phyloP scores from a whole-genome alignment of 2,329 filamentous ascomycete genomes.

The Gnomoniopsis smithogilvyi region DNA sequence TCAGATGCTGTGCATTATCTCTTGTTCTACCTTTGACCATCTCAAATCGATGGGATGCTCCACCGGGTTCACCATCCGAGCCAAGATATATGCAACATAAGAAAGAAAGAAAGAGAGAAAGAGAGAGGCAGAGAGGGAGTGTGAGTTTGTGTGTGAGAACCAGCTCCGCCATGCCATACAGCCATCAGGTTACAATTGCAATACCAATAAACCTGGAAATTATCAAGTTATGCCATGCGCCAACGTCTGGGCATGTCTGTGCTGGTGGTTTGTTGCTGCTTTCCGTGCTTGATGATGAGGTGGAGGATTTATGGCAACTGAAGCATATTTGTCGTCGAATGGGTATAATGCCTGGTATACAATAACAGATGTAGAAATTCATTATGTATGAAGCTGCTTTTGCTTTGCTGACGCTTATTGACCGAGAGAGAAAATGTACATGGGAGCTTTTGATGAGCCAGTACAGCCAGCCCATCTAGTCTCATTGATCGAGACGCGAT shows the following conservation, averaged over 20 bases:
- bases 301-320: neutral
- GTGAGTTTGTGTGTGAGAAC: too few species aligned
- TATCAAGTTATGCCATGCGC: constrained; percentile 1
- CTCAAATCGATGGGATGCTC: neutral
- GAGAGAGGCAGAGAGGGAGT: too few species aligned
- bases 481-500: constrained; percentile 32
- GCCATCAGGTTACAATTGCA: neutral
- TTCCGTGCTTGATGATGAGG: neutral
- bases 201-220: neutral
- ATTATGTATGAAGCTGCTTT: neutral
- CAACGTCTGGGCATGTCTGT: neutral
- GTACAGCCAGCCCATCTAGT: neutral
- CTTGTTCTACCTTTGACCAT: neutral
- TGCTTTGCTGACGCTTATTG: neutral
- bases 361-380: constrained; percentile 10
- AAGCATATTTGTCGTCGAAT: constrained; percentile 4
- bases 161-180: neutral
- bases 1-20: neutral
- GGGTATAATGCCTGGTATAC: constrained; percentile 8
- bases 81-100: neutral
- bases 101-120: neutral
- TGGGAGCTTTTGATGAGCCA: neutral
- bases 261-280: neutral
- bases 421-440: neutral
- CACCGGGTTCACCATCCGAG: neutral